Conservation (phyloP, 139 green algal species). For the Chlorella ohadii region DNA sequence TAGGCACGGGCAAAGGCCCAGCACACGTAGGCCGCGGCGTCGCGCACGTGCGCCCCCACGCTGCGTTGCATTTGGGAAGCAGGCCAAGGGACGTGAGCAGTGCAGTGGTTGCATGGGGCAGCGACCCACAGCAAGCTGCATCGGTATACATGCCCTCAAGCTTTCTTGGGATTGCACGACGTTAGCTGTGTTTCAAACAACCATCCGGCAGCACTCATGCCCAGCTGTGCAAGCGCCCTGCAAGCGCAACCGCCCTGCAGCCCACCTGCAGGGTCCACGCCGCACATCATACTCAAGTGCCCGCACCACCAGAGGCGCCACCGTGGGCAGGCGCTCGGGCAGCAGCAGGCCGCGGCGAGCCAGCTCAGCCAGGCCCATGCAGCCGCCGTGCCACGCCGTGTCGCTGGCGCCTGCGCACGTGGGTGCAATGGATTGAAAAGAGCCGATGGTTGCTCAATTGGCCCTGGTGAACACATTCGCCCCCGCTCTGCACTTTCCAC, state of each 20-base stretch:
- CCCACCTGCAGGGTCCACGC: slow-evolving; percentile 78
- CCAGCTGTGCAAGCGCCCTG: too few relatives aligned
- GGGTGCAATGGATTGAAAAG: too few relatives aligned
- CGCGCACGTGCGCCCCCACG: slow-evolving; percentile 94
- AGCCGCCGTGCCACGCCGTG: slow-evolving; percentile 94
- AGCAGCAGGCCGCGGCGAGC: slow-evolving; percentile 90
- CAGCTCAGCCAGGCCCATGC: slow-evolving; percentile 96
- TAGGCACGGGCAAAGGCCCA: slow-evolving; percentile 96
- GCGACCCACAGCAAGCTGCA: too few relatives aligned
- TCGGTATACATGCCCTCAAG: too few relatives aligned
- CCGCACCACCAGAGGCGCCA: slow-evolving; percentile 58
- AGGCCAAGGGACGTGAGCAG: too few relatives aligned
- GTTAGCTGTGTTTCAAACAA: too few relatives aligned
- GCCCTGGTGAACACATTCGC: too few relatives aligned
- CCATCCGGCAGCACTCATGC: too few relatives aligned
- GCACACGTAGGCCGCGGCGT: slow-evolving; percentile 97
- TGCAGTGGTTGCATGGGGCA: too few relatives aligned
- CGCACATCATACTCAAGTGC: slow-evolving; percentile 94
- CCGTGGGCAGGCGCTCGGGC: slow-evolving; percentile 57
- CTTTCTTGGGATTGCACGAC: too few relatives aligned
- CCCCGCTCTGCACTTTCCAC: too few relatives aligned
- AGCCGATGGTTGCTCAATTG: too few relatives aligned
- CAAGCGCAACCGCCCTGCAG: background rate
- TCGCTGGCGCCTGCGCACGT: slow-evolving; percentile 59
- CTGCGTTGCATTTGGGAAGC: slow-evolving; percentile 23